Base-by-base conservation (phyloP, 1,284 basidiomycete genomes). In the Ganoderma leucocontextum region DNA sequence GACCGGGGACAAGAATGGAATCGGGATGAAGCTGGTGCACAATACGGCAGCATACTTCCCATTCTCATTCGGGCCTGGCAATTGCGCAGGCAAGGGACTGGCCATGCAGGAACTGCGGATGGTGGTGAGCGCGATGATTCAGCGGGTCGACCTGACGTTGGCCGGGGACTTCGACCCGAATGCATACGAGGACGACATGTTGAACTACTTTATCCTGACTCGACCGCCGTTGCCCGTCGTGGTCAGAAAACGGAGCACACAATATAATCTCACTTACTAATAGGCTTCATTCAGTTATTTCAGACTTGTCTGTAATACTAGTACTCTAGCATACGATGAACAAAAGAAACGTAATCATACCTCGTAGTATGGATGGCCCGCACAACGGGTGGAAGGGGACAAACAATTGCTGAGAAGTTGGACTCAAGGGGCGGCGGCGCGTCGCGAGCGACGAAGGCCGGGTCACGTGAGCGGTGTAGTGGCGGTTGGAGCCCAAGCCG, bases 61-160 rank as follows among this genome's bases (percentile, higher is more conserved):
- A 4, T 80, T 79, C 72, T 79, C 77, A 1, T 75, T 69, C 58
- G 80, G 79, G 2, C 74, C 78, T 6, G 69, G 72, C 29, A 79
- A 75, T 65, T 81, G 80, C 68, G 77, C 78, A 1, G 80, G 79
- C 4, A 79, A 79, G 69, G 71, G 72, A 44, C 74, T 81, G 17
- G 80, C 80, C 25, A 59, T 76, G 71, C 74, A 69, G 66, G 72
- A 73, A 60, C 67, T 73, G 70, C 72, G 76, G 15, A 75, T 75
- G 68, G 75, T 80, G n/a, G 60, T 78, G 25, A 72, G 71, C 49
- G 60, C 67, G 64, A 63, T 77, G 53, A 60, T 80, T 66, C 79
- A 76, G 65, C 71, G 64, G 41, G 71, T 80, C 52, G 75, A 79
- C 15, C 41, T 78, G 55, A 66, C 68, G 15, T 70, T 77, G 60